Conservation (phyloP, 2,329 filamentous ascomycete species). For the Mariannaea elegans region DNA sequence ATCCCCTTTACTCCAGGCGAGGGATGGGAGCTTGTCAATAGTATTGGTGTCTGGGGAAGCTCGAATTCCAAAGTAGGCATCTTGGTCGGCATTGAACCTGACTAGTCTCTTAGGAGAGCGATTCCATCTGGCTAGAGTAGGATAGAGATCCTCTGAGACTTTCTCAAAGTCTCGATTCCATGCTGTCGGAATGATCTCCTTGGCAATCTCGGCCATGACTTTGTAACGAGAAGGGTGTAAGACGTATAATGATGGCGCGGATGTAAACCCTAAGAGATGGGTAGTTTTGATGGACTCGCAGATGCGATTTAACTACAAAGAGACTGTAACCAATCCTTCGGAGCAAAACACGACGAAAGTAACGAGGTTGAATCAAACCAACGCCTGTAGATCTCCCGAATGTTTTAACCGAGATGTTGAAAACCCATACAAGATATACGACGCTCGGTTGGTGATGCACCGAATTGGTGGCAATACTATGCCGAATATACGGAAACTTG, state of each 20-base stretch:
- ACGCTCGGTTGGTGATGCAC: conserved; percentile 10
- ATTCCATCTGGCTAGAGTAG: conserved; percentile 18
- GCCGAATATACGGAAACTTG: conserved; percentile 4
- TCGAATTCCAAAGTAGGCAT: conserved; percentile 17
- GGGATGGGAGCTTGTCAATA: conserved; percentile 12
- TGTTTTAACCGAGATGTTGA: not conserved
- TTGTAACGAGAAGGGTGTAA: not conserved
- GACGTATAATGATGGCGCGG: not conserved
- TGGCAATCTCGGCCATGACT: conserved; percentile 7
- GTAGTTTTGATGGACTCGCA: not conserved
- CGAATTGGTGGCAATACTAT: not conserved
- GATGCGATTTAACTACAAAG: not conserved
- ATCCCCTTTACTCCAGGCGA: conserved; percentile 21
- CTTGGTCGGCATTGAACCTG: conserved; percentile 15
- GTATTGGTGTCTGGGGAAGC: conserved; percentile 4
- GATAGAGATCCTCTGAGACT: conserved; percentile 12
- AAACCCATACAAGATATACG: not conserved
- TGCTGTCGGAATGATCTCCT: conserved; percentile 11
- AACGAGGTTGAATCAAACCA: not conserved
- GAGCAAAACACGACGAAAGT: not conserved
- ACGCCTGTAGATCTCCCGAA: not conserved
- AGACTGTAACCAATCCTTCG: not conserved
- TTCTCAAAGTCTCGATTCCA: conserved; percentile 25
- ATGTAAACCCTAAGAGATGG: not conserved
- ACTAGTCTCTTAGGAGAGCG: conserved; percentile 19